Evolutionary conservation across 163 green algal genomes (phyloP).

Genomic region (Trebouxiophyceae sp.): DNA sequence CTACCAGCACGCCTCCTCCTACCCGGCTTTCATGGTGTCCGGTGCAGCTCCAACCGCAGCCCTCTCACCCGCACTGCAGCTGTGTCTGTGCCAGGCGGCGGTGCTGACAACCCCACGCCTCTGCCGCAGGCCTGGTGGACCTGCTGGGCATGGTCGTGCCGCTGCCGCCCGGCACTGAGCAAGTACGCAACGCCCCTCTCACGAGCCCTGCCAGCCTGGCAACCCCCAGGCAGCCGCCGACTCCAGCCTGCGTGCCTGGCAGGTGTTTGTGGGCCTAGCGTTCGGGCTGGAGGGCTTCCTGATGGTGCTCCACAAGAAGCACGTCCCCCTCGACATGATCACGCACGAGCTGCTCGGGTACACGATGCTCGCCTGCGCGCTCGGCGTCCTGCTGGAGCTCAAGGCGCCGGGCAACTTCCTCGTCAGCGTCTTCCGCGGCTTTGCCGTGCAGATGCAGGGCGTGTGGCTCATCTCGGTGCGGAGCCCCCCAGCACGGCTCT

Average conservation of each 20-base stretch:
- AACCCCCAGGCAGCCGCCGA: conserved; percentile 15
- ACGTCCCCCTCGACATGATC: conserved; percentile 23
- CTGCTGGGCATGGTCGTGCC: conserved; percentile 13
- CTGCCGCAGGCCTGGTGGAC: conserved; percentile 27
- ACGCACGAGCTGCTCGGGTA: conserved; percentile 34
- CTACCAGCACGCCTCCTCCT: conserved; percentile 41
- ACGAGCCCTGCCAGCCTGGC: too few relatives aligned
- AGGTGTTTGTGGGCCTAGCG: conserved; percentile 19
- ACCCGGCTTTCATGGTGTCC: conserved; percentile 34
- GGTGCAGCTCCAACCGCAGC: too few relatives aligned
- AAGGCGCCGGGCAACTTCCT: conserved; percentile 7
- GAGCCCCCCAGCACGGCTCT: too few relatives aligned
- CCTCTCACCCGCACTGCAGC: too few relatives aligned
- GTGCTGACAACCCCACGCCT: too few relatives aligned
- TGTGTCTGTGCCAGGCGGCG: too few relatives aligned
- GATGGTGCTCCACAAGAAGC: conserved; percentile 42
- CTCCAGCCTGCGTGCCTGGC: conserved; percentile 11
- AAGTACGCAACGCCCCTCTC: too few relatives aligned
- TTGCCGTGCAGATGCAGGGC: conserved; percentile 20
- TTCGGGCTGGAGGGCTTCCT: conserved; percentile 34
- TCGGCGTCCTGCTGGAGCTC: conserved; percentile 22
- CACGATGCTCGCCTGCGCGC: conserved; percentile 22
- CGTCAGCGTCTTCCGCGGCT: conserved; percentile 5
- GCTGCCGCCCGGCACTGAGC: conserved; percentile 24
- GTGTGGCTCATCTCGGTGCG: conserved; percentile 33